phyloP scores from a whole-genome alignment of 1,284 basidiomycete genomes.

The Leccinum pachyderme region DNA sequence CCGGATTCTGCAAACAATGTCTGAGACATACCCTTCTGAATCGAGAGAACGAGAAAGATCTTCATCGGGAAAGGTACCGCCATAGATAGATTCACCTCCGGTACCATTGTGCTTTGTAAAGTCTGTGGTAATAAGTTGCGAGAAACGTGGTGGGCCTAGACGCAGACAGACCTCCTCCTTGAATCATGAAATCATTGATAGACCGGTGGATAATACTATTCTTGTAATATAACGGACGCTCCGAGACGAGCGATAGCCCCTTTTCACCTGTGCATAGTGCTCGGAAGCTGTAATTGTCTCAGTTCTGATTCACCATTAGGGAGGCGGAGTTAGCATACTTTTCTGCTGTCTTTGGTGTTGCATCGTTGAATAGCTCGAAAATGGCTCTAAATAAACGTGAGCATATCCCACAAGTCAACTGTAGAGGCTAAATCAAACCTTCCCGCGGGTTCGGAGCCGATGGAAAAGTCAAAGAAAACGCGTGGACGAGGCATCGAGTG shows the following conservation, averaged over 20 bases:
- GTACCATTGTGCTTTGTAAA: constrained; percentile 77
- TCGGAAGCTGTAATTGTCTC: constrained; percentile 62
- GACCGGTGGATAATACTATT: constrained; percentile 76
- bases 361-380: constrained; percentile 79
- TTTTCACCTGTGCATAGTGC: constrained; percentile 87
- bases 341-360: constrained; percentile 80
- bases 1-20: neutral
- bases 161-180: constrained; percentile 60
- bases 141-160: neutral
- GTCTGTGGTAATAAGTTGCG: constrained; percentile 40
- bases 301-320: constrained; percentile 3
- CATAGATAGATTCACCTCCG: constrained; percentile 85
- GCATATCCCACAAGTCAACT: neutral
- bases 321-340: constrained; percentile 52
- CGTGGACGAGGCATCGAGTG: constrained; percentile 44
- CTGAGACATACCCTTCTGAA: constrained; percentile 47
- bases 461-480: constrained; percentile 66
- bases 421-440: constrained; percentile 39
- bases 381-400: constrained; percentile 50
- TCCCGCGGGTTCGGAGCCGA: constrained; percentile 54
- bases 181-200: constrained; percentile 87
- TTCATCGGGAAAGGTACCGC: constrained; percentile 73
- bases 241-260: constrained; percentile 62
- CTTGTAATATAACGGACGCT: constrained; percentile 80
- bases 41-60: constrained; percentile 68